phyloP scores from a whole-genome alignment of 768 basidiomycete genomes.

The Lactifluus pinguis region DNA sequence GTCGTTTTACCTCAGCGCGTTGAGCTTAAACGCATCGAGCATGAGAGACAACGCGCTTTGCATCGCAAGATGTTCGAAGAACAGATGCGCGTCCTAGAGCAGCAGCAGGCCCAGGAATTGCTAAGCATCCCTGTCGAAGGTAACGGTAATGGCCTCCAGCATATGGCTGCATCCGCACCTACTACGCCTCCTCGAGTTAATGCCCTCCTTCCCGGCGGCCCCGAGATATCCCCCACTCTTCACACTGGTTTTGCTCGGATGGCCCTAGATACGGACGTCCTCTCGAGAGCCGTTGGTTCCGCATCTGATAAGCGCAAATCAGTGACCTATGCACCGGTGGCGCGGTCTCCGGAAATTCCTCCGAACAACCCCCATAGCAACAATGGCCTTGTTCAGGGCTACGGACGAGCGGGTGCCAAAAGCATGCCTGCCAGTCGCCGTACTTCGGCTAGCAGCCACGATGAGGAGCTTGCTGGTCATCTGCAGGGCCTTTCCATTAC shows the following conservation, averaged over 20 bases:
- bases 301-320: conserved; percentile 77
- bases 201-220: conserved; percentile 47
- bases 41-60: conserved; percentile 79
- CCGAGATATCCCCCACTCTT: conserved; percentile 36
- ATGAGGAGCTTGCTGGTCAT: conserved; percentile 72
- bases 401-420: conserved; percentile 67
- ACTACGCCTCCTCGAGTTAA: conserved; percentile 81
- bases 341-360: conserved; percentile 57
- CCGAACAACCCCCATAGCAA: conserved; percentile 26
- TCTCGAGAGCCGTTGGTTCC: conserved; percentile 62
- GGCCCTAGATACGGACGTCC: conserved; percentile 42
- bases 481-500: conserved; percentile 63
- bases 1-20: conserved; percentile 48
- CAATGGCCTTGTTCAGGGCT: conserved; percentile 38
- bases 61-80: conserved; percentile 93
- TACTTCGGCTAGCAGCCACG: conserved; percentile 80
- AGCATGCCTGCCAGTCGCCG: conserved; percentile 91
- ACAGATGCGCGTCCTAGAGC: conserved; percentile 90
- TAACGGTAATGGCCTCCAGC: conserved; percentile 45
- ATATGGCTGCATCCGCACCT: conserved; percentile 80
- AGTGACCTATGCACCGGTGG: conserved; percentile 74
- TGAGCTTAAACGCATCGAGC: conserved; percentile 81
- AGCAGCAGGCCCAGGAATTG: conserved; percentile 81
- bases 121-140: conserved; percentile 64
- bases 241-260: conserved; percentile 41